phyloP scores from a whole-genome alignment of 1,284 basidiomycete species.

The Cutaneotrichosporon daszewskae region DNA sequence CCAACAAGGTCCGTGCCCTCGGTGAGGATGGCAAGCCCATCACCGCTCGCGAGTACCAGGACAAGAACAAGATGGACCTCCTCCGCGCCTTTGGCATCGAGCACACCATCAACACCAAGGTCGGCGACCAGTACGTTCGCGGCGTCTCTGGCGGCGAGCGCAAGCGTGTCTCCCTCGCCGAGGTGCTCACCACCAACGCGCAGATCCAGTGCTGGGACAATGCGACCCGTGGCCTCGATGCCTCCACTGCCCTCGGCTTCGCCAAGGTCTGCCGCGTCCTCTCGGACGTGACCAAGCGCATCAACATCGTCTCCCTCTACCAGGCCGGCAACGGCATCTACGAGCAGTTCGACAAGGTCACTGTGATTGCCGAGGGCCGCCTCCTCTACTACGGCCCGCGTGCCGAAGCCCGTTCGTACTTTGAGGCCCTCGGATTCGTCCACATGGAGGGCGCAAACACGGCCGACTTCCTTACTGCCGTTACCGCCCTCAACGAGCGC shows the following conservation, averaged over 20 bases:
- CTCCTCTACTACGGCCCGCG: conserved; percentile 76
- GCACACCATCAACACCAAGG: conserved; percentile 53
- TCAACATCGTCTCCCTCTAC: conserved; percentile 74
- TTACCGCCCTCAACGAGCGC: conserved; percentile 59
- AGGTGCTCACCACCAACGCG: conserved; percentile 58
- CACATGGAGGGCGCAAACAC: conserved; percentile 42
- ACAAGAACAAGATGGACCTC: conserved; percentile 28
- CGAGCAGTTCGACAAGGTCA: conserved; percentile 54
- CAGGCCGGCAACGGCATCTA: conserved; percentile 55
- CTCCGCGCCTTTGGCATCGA: conserved; percentile 65
- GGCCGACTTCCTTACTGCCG: conserved; percentile 58
- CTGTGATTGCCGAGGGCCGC: conserved; percentile 68
- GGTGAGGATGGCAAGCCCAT: conserved; percentile 23
- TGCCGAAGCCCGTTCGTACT: conserved; percentile 66
- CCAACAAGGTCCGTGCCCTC: conserved; percentile 21
- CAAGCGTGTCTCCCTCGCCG: conserved; percentile 66
- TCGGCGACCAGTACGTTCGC: conserved; percentile 64
- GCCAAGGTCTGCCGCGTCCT: conserved; percentile 65
- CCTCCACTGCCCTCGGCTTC: conserved; percentile 76
- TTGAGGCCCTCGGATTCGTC: conserved; percentile 70
- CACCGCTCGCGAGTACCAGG: conserved; percentile 27
- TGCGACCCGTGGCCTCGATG: conserved; percentile 60
- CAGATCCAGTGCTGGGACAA: conserved; percentile 63
- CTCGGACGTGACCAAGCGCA: conserved; percentile 69
- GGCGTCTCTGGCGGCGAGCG: conserved; percentile 70